These are phyloP conservation scores for Quercus phellos DNA, from an alignment of 331 rosid species.

Conservation along the genomic window DNA sequence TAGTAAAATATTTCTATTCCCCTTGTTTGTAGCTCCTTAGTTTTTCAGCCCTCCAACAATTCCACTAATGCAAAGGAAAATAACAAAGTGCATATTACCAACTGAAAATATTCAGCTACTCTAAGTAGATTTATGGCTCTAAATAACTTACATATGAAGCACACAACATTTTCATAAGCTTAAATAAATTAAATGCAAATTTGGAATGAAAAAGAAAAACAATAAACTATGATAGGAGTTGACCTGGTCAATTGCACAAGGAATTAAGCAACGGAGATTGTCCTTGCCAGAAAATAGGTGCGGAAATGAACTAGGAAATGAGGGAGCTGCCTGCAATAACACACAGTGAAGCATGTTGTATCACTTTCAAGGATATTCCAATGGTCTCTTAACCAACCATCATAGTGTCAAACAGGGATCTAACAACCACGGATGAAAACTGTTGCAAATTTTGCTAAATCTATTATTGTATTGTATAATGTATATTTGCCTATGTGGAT, in stretches of 20 bases:
- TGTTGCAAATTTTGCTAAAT: background rate
- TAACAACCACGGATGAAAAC: background rate
- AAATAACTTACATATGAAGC: background rate
- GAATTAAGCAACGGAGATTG: constrained; percentile 75
- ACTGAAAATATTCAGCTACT: too few relatives aligned
- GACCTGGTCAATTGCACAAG: constrained; percentile 98
- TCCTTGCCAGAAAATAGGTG: constrained; percentile 77
- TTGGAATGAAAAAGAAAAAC: background rate
- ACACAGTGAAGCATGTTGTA: constrained; percentile 13
- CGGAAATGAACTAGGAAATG: constrained; percentile 96
- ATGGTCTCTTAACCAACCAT: constrained; percentile 3
- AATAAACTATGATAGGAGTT: background rate
- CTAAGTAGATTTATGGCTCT: background rate
- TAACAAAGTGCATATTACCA: too few relatives aligned
- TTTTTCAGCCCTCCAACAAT: too few relatives aligned
- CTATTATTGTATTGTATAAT: background rate
- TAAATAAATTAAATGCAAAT: constrained; percentile 1
- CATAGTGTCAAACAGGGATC: constrained; percentile 1
- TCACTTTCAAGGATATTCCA: constrained; percentile 22
- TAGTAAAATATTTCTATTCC: too few relatives aligned
- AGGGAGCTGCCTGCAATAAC: constrained; percentile 79
- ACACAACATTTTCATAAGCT: background rate
- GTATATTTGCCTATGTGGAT: background rate
- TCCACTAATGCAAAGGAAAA: too few relatives aligned
- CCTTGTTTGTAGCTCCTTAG: too few relatives aligned